Conservation (phyloP, 495 filamentous ascomycete genomes). For the Elasticomyces elasticus region DNA sequence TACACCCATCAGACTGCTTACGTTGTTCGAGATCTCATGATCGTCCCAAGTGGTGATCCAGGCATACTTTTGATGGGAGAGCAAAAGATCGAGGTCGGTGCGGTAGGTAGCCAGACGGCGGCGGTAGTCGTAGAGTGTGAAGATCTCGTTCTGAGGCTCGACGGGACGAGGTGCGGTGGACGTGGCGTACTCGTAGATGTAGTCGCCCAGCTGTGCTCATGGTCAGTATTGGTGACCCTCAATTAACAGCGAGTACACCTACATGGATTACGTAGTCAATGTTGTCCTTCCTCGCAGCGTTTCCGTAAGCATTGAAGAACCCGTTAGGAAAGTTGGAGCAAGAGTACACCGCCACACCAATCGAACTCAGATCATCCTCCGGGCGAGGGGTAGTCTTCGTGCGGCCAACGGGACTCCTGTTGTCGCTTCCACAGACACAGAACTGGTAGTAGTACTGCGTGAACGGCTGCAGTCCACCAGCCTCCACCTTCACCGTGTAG, state of each 20-base stretch:
- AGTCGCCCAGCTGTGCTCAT: too few relatives aligned
- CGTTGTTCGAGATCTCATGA: too few relatives aligned
- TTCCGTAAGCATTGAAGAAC: slow-evolving; percentile 45
- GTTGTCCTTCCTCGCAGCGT: slow-evolving; percentile 45
- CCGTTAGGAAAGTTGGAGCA: slow-evolving; percentile 40
- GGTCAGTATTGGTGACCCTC: too few relatives aligned
- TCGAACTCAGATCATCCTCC: slow-evolving; percentile 25
- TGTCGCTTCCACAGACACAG: slow-evolving; percentile 31
- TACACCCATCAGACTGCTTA: too few relatives aligned
- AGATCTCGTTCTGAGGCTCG: too few relatives aligned
- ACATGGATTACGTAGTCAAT: slow-evolving; percentile 55
- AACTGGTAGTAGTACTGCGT: slow-evolving; percentile 46
- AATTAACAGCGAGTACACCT: too few relatives aligned
- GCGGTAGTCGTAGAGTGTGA: slow-evolving; percentile 51
- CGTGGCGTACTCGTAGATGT: slow-evolving; percentile 52
- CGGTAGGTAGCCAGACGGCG: slow-evolving; percentile 51
- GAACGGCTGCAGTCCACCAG: slow-evolving; percentile 45
- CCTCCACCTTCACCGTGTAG: slow-evolving; percentile 61
- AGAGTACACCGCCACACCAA: slow-evolving; percentile 31
- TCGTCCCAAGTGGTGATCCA: not conserved
- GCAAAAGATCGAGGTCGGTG: slow-evolving; percentile 49
- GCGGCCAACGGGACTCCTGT: slow-evolving; percentile 27
- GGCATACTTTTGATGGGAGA: slow-evolving; percentile 38
- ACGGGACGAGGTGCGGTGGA: not conserved
- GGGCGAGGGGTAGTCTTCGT: slow-evolving; percentile 31